Conservation (phyloP, 176 grass and related monocot genomes). For the Cymbopogon citratus region DNA sequence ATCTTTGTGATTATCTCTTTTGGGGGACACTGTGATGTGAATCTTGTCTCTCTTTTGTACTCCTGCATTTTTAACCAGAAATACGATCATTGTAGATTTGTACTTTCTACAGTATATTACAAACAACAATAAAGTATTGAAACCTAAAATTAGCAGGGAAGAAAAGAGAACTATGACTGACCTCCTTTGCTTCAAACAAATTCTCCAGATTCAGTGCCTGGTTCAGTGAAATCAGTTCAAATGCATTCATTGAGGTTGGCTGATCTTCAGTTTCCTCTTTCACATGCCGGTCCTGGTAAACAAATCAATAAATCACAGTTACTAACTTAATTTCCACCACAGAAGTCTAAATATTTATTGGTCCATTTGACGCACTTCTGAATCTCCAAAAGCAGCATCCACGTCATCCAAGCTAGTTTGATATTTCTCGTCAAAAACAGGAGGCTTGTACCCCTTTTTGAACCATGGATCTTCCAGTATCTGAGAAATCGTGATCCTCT, state of each 20-base stretch:
- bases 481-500: conserved; percentile 81
- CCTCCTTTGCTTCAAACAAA: conserved; percentile 85
- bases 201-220: conserved; percentile 92
- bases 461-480: conserved; percentile 98
- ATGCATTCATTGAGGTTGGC: conserved; percentile 93
- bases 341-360: conserved; percentile 24
- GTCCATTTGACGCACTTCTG: conserved; percentile 67
- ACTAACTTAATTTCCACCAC: conserved; percentile 1
- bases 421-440: conserved; percentile 76
- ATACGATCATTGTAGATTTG: neutral
- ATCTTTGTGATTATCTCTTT: conserved; percentile 94
- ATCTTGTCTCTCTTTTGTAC: conserved; percentile 93
- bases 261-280: conserved; percentile 88
- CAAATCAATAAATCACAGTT: neutral
- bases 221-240: conserved; percentile 94
- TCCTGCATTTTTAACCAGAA: conserved; percentile 44
- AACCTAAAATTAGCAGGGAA: neutral
- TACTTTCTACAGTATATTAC: neutral
- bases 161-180: conserved; percentile 21
- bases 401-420: conserved; percentile 79
- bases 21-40: conserved; percentile 82
- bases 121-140: neutral
- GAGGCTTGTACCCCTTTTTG: conserved; percentile 84
- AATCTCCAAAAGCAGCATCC: conserved; percentile 89
- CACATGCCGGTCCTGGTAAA: conserved; percentile 76